Base-by-base conservation (phyloP, 345 rosid species). In the Camelina hispida region DNA sequence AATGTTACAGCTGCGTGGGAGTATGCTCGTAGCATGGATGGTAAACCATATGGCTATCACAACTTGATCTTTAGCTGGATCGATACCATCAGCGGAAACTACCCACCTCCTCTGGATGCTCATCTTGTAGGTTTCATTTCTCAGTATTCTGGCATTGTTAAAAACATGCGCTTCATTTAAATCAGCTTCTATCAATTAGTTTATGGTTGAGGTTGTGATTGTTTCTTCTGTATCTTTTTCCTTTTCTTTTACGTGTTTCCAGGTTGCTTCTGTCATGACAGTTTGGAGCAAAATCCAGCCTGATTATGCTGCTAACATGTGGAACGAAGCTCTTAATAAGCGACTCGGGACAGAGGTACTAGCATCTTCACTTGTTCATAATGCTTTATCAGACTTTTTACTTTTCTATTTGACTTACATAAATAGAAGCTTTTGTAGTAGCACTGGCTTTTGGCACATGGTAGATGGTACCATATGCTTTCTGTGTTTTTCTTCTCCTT, bases 51-150 rank as follows among this genome's bases (percentile, higher is more conserved):
- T 73, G 99, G 98, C 75, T 93, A 92, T 76, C 99, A 95, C 73
- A 95, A 95, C 87, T 63, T 95, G 98, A 88, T 95, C 71, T 95
- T 95, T 79, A 93, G 99, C 85, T 95, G 99, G 99, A 93, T 95
- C 32, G 99, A 96, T 86, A 96, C 98, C 74, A 37, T 82, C 16
- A 79, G 80, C 10, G 93, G 83, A 57, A 96, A 96, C 80, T 96
- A 89, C 83, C 99, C 99, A 61, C 93, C 99, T 3, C 99, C 99
- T 20, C 73, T 96, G 81, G 93, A 93, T 81, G 93, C 99, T 72
- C 90, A 96, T 75, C 81, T 89, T 91, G 99, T 96, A 87, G 9
- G 72, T 77, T 62, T 61, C 17, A 56, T 66, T 42, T 62, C 37
- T 53, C 57, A 17, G 25, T 38, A 35, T 38, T 56, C 47, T 38